Conservation (phyloP, 1,284 basidiomycete genomes). For the Puccinia brachypodii region DNA sequence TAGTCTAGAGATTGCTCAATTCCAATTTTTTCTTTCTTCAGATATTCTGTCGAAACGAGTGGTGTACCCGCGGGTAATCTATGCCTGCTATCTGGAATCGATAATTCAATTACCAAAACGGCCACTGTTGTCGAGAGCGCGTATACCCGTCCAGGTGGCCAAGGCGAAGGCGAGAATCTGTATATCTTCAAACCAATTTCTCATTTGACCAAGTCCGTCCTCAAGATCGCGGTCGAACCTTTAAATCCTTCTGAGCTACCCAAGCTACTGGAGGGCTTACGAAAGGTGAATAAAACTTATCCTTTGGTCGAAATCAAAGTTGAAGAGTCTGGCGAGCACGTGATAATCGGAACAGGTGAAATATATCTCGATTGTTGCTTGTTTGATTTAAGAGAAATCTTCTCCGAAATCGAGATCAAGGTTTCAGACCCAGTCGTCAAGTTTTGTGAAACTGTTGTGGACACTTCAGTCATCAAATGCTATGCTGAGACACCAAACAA, state of each 20-base stretch:
- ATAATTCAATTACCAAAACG: slow-evolving; percentile 90
- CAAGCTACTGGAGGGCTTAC: slow-evolving; percentile 94
- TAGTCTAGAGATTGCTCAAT: not conserved
- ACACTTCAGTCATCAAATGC: slow-evolving; percentile 96
- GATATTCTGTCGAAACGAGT: slow-evolving; percentile 84
- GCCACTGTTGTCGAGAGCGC: slow-evolving; percentile 71
- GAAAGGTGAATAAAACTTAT: slow-evolving; percentile 97
- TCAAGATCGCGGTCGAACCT: slow-evolving; percentile 98
- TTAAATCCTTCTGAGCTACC: slow-evolving; percentile 95
- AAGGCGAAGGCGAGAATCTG: slow-evolving; percentile 74
- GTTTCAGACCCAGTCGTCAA: slow-evolving; percentile 98
- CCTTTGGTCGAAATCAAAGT: slow-evolving; percentile 92
- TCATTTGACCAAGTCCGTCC: slow-evolving; percentile 94
- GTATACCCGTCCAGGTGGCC: slow-evolving; percentile 58
- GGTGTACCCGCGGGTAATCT: slow-evolving; percentile 89
- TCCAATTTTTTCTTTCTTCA: slow-evolving; percentile 55
- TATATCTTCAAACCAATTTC: slow-evolving; percentile 93
- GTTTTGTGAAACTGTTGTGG: slow-evolving; percentile 97
- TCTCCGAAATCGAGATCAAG: slow-evolving; percentile 99
- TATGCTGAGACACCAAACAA: slow-evolving; percentile 99
- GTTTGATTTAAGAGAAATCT: slow-evolving; percentile 89
- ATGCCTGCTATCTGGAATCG: slow-evolving; percentile 86
- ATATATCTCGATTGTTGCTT: slow-evolving; percentile 94
- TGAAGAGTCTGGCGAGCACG: slow-evolving; percentile 97
- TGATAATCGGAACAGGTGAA: slow-evolving; percentile 94